These are phyloP conservation scores for Oryza nivara DNA, from an alignment of 176 grass and related monocot genomes.

Conservation along the genomic window DNA sequence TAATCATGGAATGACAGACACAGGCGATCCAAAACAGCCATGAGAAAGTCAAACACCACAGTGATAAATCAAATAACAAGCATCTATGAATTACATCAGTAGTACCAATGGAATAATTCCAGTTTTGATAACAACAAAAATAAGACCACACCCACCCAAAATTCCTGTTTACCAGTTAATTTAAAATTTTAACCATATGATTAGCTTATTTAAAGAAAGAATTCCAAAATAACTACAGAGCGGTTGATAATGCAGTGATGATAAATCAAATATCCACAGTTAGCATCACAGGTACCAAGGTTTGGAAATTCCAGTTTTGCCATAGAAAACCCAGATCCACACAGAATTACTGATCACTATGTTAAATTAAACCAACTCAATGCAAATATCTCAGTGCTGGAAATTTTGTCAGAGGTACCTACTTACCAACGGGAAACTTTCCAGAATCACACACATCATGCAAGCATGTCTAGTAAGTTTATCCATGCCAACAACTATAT, in stretches of 20 bases:
- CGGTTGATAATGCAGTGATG: neutral
- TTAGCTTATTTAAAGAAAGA: neutral
- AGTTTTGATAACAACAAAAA: neutral
- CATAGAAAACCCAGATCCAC: neutral
- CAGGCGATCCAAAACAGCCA: neutral
- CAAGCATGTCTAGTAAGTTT: neutral
- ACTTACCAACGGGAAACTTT: neutral
- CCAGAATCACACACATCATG: neutral
- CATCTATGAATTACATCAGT: neutral
- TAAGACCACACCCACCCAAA: neutral
- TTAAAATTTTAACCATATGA: neutral
- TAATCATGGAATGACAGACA: neutral
- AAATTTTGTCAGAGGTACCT: neutral
- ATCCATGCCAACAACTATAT: neutral
- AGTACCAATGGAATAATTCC: neutral
- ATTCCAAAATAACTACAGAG: neutral
- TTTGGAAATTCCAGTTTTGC: neutral
- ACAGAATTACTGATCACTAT: neutral
- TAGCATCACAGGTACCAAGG: neutral
- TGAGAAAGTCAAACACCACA: neutral
- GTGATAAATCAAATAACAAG: neutral
- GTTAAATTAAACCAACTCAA: neutral
- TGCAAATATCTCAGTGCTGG: neutral
- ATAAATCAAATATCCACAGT: neutral
- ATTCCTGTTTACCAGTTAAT: neutral